Conservation (phyloP, 192 early-diverging fungal genomes). For the Podila horticola region DNA sequence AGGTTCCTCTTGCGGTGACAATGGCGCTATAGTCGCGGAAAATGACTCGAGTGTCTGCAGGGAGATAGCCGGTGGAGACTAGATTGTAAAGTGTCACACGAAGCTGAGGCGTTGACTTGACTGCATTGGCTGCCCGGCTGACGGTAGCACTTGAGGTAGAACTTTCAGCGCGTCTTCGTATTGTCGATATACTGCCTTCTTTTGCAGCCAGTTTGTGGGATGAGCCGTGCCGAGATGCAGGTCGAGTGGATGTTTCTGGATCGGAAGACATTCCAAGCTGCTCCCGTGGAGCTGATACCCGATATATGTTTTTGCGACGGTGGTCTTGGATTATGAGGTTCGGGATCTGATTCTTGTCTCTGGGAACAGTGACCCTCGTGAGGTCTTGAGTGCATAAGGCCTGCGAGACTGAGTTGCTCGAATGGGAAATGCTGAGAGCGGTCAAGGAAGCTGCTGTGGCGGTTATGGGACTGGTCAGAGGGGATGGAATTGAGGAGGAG, state of each 20-base stretch:
- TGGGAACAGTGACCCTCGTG: slow-evolving; percentile 21
- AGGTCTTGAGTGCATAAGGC: slow-evolving; percentile 17
- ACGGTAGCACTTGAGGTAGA: neutral
- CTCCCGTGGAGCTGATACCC: slow-evolving; percentile 5
- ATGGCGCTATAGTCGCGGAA: slow-evolving; percentile 46
- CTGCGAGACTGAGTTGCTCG: neutral
- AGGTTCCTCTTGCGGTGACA: slow-evolving; percentile 44
- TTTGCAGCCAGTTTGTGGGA: neutral
- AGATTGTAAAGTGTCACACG: slow-evolving; percentile 47
- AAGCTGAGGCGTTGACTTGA: slow-evolving; percentile 23
- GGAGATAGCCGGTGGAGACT: slow-evolving; percentile 45
- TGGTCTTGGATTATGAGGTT: neutral
- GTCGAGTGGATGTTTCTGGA: slow-evolving; percentile 16
- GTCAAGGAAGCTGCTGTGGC: slow-evolving; percentile 36
- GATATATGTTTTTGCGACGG: neutral
- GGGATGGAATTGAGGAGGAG: slow-evolving; percentile 18
- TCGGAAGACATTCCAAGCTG: slow-evolving; percentile 22
- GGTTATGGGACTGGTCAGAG: slow-evolving; percentile 37
- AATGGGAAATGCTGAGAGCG: slow-evolving; percentile 33
- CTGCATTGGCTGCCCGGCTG: neutral
- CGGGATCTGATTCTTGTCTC: slow-evolving; percentile 24
- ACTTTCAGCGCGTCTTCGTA: neutral
- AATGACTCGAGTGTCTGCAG: slow-evolving; percentile 31
- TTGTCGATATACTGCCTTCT: neutral
- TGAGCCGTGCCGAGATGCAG: neutral